Evolutionary conservation across 768 basidiomycete species (phyloP), one percentile per base, ranked within the genome.

Genomic region (Neoboletus brunneissimus): DNA sequence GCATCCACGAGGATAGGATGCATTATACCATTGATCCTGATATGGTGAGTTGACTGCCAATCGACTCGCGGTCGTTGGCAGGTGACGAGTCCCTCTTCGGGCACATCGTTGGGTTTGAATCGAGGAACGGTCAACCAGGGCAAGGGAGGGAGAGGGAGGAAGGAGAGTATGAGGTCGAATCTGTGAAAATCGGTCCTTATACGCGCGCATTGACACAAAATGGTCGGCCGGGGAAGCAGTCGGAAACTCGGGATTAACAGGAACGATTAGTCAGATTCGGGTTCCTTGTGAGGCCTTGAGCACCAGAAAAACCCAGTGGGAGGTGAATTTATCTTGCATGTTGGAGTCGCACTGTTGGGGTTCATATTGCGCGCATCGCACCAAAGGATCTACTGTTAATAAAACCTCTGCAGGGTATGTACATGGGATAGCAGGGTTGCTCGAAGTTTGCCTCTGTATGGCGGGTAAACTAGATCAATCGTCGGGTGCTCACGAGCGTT

Each of bases 341-440:
- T 29, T 43, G 42, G 42, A 27, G 9, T 11, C 25, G 43, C 25
- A 18, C 43, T 18, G 40, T 16, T 45, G 43, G 25, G 23, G 18
- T 5, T 23, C 5, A 13, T 9, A 20, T 22, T 22, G 47, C 40
- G n/a, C 12, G 32, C 23, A 22, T 42, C 16, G 27, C 15, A 23
- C 40, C 27, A 31, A 37, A 27, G 23, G n/a, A 40, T 45, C 29
- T 32, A 56, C 15, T 9, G 23, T 25, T n/a, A 20, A 59, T 23
- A 38, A 25, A 45, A 18, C 10, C 22, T 35, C 18, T 29, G 43
- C 15, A 25, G 43, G 62, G 51, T 64, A 63, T 60, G 50, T 60
- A 64, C 57, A 63, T 42, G 42, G 31, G 31, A 37, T 48, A 18
- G 34, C 4, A 37, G 29, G n/a, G 8, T 42, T 43, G 18, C 22